Percentiles rank a stretch among this genome's conserved stretches.
Evolutionary conservation across 257 asterid genomes (phyloP).

Genomic region (Solanum raphanifolium): DNA sequence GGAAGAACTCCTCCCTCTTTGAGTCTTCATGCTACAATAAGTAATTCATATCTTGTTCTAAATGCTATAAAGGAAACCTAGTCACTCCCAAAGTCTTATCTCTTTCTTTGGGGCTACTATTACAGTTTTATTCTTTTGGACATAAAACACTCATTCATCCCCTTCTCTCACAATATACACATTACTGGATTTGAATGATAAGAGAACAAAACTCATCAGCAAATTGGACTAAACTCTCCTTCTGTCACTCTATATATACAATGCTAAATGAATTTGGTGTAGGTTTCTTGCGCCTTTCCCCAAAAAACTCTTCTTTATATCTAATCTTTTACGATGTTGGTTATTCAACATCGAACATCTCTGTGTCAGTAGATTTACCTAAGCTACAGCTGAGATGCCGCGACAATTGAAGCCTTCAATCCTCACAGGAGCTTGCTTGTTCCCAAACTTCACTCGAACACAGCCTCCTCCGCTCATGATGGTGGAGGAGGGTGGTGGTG

Average conservation of each 20-base stretch:
- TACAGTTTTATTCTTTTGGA: conserved; percentile 4
- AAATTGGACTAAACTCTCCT: conserved; percentile 1
- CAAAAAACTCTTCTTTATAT: conserved; percentile 1
- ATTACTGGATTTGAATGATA: conserved; percentile 3
- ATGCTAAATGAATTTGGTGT: conserved; percentile 8
- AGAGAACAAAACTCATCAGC: conserved; percentile 8
- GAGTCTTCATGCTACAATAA: not conserved
- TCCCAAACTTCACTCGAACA: conserved; percentile 26
- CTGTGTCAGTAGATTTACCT: conserved; percentile 4
- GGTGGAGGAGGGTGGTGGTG: conserved; percentile 18
- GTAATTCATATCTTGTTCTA: not conserved
- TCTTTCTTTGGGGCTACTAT: conserved; percentile 9
- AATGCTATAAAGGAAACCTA: not conserved
- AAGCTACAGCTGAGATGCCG: conserved; percentile 46
- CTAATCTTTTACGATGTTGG: not conserved
- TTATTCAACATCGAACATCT: not conserved
- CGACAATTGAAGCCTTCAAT: conserved; percentile 63
- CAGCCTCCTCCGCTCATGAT: conserved; percentile 30
- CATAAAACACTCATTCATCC: not conserved
- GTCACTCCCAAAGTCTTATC: not conserved
- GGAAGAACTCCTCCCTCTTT: not conserved
- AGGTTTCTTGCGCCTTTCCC: not conserved
- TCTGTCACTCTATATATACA: conserved; percentile 14
- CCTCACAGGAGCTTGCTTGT: conserved; percentile 44
- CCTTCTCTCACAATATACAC: conserved; percentile 12